phyloP scores from a whole-genome alignment of 192 early-diverging fungal genomes.

The Coemansia sp. region DNA sequence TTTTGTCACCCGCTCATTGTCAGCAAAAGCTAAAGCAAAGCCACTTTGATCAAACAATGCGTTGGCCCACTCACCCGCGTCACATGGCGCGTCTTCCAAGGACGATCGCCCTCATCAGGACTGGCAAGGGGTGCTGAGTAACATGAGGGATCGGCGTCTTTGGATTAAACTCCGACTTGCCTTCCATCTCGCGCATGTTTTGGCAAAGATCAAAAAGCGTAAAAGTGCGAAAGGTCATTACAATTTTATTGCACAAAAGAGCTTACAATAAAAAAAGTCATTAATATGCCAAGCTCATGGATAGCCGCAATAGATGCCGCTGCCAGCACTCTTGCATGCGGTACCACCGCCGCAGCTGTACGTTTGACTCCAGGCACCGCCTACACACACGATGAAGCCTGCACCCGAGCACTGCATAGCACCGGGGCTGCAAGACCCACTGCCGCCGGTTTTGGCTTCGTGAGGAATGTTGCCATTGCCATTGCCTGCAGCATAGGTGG shows the following conservation, averaged over 20 bases:
- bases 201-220: neutral
- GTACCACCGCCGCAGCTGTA: constrained; percentile 16
- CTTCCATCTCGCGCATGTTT: neutral
- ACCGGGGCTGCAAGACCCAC: constrained; percentile 17
- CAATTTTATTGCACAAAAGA: neutral
- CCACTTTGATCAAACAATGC: neutral
- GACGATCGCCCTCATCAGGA: constrained; percentile 2
- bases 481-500: constrained; percentile 1
- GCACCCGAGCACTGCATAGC: constrained; percentile 18
- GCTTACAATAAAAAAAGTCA: neutral
- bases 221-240: neutral
- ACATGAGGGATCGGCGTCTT: neutral
- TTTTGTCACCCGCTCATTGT: neutral
- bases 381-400: constrained; percentile 11
- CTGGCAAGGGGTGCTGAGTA: neutral
- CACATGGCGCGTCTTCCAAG: neutral
- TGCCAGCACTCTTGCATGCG: constrained; percentile 15
- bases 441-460: neutral
- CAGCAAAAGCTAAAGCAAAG: neutral
- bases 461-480: neutral
- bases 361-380: constrained; percentile 18
- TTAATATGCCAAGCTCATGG: neutral
- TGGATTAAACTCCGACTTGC: neutral
- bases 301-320: constrained; percentile 18
- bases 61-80: constrained; percentile 3